These are phyloP conservation scores for Gossypioides kirkii DNA, from an alignment of 345 rosid species.

Conservation along the genomic window DNA sequence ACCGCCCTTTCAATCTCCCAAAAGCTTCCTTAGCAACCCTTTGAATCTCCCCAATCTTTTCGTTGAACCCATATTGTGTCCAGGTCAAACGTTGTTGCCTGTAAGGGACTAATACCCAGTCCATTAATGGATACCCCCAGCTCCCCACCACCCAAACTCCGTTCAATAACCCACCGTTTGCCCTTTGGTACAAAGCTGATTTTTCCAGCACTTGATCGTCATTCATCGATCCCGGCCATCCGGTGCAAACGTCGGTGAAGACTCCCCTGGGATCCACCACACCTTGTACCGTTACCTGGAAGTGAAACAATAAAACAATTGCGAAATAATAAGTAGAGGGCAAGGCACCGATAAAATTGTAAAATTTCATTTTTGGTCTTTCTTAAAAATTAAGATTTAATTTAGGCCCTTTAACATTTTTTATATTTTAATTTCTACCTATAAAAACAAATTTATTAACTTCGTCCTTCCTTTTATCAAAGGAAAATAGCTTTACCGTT, in stretches of 20 bases:
- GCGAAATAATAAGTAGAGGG: neutral
- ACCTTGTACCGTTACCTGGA: neutral
- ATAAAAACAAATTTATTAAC: too few species aligned
- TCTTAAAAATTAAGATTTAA: too few species aligned
- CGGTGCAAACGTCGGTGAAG: neutral
- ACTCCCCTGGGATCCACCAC: neutral
- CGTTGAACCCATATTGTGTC: neutral
- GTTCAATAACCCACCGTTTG: neutral
- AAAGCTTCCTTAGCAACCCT: neutral
- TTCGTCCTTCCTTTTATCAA: too few species aligned
- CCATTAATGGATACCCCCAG: neutral
- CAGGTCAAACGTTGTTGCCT: neutral
- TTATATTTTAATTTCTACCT: too few species aligned
- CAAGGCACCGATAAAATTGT: too few species aligned
- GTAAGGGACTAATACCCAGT: neutral
- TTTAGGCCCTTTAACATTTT: too few species aligned
- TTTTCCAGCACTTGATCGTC: neutral
- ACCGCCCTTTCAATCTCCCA: neutral
- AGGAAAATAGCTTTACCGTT: too few species aligned
- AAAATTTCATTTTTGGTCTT: too few species aligned
- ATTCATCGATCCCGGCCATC: neutral
- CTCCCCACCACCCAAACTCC: neutral
- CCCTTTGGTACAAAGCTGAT: neutral
- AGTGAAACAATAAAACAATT: neutral
- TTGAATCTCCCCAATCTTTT: neutral